Conservation (phyloP, 2,329 filamentous ascomycete genomes). For the Apiospora arundinis region DNA sequence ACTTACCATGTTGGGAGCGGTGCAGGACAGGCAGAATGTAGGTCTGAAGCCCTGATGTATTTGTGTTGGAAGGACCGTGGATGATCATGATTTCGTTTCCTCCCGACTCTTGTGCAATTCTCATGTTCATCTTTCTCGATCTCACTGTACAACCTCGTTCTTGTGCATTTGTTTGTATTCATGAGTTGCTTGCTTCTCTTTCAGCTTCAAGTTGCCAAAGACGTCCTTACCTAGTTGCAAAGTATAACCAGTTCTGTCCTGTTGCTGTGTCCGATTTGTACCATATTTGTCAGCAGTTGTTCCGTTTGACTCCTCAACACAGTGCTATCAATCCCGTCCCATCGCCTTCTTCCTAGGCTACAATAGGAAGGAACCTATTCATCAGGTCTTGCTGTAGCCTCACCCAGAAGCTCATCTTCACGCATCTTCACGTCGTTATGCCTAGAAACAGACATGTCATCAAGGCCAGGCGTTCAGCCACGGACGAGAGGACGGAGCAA, state of each 20-base stretch:
- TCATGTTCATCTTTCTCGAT: neutral
- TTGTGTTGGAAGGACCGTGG: neutral
- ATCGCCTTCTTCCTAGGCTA: neutral
- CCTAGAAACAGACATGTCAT: neutral
- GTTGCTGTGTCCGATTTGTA: neutral
- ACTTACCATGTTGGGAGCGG: neutral
- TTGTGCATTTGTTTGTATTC: no score
- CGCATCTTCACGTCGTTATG: neutral
- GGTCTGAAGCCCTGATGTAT: slow-evolving; percentile 2
- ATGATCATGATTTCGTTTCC: no score
- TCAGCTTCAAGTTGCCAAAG: neutral
- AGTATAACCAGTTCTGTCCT: neutral
- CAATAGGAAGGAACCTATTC: neutral
- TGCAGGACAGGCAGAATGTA: neutral
- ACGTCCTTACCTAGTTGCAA: neutral
- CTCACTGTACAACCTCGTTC: neutral
- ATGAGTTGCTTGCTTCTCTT: neutral
- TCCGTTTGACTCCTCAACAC: neutral
- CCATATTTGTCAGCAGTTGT: neutral
- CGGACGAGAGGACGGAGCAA: neutral
- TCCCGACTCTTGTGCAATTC: neutral
- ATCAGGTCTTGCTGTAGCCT: neutral
- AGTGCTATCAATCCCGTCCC: neutral
- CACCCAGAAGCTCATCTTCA: neutral
- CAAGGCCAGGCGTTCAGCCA: neutral